These are phyloP conservation scores for Asterella californica DNA, from an alignment of 225 moss, liverwort and hornwort genomes.

Conservation along the genomic window DNA sequence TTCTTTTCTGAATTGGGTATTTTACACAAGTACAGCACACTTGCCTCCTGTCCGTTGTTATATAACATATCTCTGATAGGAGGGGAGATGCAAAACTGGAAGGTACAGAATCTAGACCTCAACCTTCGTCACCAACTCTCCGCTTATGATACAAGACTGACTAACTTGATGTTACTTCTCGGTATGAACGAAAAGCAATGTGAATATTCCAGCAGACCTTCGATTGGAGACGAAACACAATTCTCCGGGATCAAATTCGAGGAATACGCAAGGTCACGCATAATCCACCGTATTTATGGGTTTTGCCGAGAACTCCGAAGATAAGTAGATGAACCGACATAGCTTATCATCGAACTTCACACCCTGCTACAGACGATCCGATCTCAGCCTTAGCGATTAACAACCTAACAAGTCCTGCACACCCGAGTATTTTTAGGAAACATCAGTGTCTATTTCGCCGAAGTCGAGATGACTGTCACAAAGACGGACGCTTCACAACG, in stretches of 20 bases:
- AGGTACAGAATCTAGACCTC: constrained; percentile 1
- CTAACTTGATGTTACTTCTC: not conserved
- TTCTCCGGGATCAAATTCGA: not conserved
- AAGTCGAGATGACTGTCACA: not conserved
- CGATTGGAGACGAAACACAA: constrained; percentile 1
- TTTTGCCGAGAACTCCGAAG: not conserved
- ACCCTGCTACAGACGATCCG: constrained; percentile 11
- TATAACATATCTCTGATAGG: constrained; percentile 10
- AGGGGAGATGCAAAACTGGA: constrained; percentile 11
- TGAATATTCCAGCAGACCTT: constrained; percentile 6
- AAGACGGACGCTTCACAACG: too few relatives aligned
- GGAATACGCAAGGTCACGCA: not conserved
- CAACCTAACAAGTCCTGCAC: constrained; percentile 11
- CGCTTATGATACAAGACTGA: constrained; percentile 1
- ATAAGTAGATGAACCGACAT: not conserved
- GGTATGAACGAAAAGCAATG: not conserved
- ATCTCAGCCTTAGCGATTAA: not conserved
- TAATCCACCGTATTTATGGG: not conserved
- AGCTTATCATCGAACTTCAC: not conserved
- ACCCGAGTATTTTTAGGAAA: not conserved
- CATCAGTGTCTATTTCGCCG: not conserved
- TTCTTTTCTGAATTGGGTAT: constrained; percentile 1
- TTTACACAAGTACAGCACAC: constrained; percentile 7
- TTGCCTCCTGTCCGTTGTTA: constrained; percentile 14
- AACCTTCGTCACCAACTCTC: constrained; percentile 9